Percentiles rank a stretch among this genome's conserved stretches.
Conservation (phyloP, 139 green algal species). For the Limnomonas spitsbergensis region DNA sequence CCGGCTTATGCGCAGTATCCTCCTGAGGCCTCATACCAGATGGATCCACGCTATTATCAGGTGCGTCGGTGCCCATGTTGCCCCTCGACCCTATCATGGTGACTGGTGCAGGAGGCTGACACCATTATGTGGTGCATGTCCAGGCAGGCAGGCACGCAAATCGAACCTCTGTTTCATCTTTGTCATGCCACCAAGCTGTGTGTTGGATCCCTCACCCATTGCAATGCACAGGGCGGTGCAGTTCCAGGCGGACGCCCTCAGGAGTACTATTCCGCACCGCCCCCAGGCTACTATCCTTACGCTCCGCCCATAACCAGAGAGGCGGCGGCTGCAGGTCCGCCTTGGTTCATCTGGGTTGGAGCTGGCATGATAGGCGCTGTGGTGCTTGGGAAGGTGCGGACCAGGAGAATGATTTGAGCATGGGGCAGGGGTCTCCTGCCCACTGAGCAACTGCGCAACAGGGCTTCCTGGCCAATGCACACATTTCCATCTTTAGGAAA, state of each 20-base stretch:
- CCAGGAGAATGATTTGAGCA: not conserved
- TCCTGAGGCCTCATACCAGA: not conserved
- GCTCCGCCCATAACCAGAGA: not conserved
- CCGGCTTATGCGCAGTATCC: not conserved
- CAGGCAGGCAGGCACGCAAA: not conserved
- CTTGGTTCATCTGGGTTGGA: constrained; percentile 8
- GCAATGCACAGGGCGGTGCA: not conserved
- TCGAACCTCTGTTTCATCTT: too few relatives aligned
- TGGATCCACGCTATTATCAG: constrained; percentile 1
- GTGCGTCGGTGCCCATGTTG: too few relatives aligned
- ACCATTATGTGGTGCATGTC: not conserved
- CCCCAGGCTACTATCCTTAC: constrained; percentile 10
- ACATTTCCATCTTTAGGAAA: not conserved
- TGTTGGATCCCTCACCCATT: not conserved
- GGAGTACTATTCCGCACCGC: constrained; percentile 1
- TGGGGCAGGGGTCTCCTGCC: not conserved
- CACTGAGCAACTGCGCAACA: not conserved
- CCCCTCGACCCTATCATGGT: too few relatives aligned
- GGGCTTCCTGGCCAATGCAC: not conserved
- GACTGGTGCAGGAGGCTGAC: too few relatives aligned
- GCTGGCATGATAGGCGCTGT: not conserved
- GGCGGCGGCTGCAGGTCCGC: not conserved
- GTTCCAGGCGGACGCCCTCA: not conserved
- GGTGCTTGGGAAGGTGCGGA: not conserved
- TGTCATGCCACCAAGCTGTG: too few relatives aligned